Base-by-base conservation (phyloP, 2,329 filamentous ascomycete genomes). In the Parastagonospora avenae region DNA sequence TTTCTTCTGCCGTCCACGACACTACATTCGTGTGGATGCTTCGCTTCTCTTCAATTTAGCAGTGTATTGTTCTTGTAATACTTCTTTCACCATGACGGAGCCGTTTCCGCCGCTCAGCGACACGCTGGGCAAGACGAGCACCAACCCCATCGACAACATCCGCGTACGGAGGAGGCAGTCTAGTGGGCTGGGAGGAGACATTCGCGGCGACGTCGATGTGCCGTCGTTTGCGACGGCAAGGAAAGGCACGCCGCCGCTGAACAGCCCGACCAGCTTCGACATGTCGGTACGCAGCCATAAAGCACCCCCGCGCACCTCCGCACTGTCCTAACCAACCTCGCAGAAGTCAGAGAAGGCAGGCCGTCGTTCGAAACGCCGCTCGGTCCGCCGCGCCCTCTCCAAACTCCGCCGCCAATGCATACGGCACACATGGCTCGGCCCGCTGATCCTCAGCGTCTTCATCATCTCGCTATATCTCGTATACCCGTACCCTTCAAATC, bases 401-500 rank as follows among this genome's bases (percentile, higher is more conserved):
- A 74, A 76, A 44, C 78, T 73, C 65, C 79, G 77, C 61, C 76
- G 74, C 48, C 57, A 76, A 46, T 79, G 75, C 35, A 64, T 80
- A 42, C 74, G 74, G 38, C 82, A 86, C 67, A 87, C 84, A 27
- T 87, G 84, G 84, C 70, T 86, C 14, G 78, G 82, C 42, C 92
- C 93, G 19, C 82, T 94, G 51, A 73, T 89, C 59, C 76, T 95
- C 51, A 75, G 91, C 50, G 54, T 81, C 52, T 64, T 86, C 68
- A 80, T 92, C 68, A 76, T 90, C 52, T 75, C 80, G 42, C 80
- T 85, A 54, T 97, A 93, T 76, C 84, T 85, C 59, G 71, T 90
- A 67, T 88, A 92, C 70, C 93, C 92, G 4, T 85, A 83, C 63
- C 80, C 87, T 54, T 85, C 87, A 50, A 97, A 97, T 74, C 89